Conservation (phyloP, 1,284 basidiomycete genomes). For the Puccinia horiana region DNA sequence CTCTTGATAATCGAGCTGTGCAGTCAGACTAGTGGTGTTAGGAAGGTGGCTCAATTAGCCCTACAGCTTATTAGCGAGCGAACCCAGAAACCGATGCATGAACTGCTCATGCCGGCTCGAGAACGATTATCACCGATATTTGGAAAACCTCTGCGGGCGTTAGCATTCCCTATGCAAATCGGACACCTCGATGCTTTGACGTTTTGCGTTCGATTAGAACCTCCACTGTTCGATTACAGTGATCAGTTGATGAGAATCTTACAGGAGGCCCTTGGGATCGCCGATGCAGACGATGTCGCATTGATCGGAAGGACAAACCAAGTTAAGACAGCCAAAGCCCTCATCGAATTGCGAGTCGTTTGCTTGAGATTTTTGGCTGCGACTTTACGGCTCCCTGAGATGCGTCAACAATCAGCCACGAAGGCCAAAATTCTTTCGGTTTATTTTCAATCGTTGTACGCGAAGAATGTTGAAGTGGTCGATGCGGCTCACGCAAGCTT, state of each 20-base stretch:
- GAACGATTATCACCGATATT: slow-evolving; percentile 88
- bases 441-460: slow-evolving; percentile 99
- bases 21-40: slow-evolving; percentile 80
- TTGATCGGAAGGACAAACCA: slow-evolving; percentile 70
- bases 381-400: slow-evolving; percentile 91
- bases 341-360: slow-evolving; percentile 89
- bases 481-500: slow-evolving; percentile 93
- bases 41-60: slow-evolving; percentile 79
- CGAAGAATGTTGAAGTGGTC: slow-evolving; percentile 86
- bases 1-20: slow-evolving; percentile 88
- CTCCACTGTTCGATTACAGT: slow-evolving; percentile 64
- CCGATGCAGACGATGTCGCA: slow-evolving; percentile 88
- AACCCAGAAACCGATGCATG: slow-evolving; percentile 71
- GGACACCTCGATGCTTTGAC: slow-evolving; percentile 97
- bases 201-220: slow-evolving; percentile 67
- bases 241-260: slow-evolving; percentile 89
- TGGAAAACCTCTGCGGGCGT: slow-evolving; percentile 91
- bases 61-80: slow-evolving; percentile 78
- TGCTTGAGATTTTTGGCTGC: slow-evolving; percentile 91
- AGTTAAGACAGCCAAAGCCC: slow-evolving; percentile 78
- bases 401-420: slow-evolving; percentile 59
- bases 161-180: slow-evolving; percentile 94
- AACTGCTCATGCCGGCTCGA: slow-evolving; percentile 80
- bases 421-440: slow-evolving; percentile 70
- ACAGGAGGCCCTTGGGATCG: slow-evolving; percentile 90